A percentile compares a stretch with the other conserved stretches of the same genome.
These are phyloP conservation scores for Xylaria cubensis DNA, from an alignment of 495 filamentous ascomycete genomes.

Conservation along the genomic window DNA sequence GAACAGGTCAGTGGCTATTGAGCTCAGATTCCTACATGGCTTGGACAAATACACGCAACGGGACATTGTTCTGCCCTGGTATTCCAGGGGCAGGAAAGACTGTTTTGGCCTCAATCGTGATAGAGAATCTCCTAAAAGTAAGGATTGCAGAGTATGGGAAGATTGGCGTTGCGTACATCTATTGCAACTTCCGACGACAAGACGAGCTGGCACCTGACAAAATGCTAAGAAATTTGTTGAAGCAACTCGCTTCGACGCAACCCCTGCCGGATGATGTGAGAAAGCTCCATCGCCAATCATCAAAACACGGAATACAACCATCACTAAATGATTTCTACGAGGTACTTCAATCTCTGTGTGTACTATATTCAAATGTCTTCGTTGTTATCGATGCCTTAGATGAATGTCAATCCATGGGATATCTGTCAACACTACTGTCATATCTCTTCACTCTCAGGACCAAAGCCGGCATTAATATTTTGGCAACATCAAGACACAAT, in stretches of 20 bases:
- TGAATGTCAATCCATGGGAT: constrained; percentile 43
- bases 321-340: constrained; percentile 36
- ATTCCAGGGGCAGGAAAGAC: constrained; percentile 48
- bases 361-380: constrained; percentile 38
- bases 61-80: constrained; percentile 53
- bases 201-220: too few relatives aligned
- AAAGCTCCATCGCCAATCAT: constrained; percentile 9
- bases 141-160: too few relatives aligned
- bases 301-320: constrained; percentile 33
- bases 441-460: constrained; percentile 40
- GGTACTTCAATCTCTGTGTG: neutral
- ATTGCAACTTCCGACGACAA: constrained; percentile 41
- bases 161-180: constrained; percentile 50
- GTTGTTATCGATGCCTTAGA: constrained; percentile 58
- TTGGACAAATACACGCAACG: constrained; percentile 38
- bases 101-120: constrained; percentile 39
- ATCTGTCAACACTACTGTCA: constrained; percentile 25
- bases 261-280: too few relatives aligned
- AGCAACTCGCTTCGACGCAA: too few relatives aligned
- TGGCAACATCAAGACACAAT: constrained; percentile 48
- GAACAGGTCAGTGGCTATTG: constrained; percentile 55
- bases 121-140: constrained; percentile 35
- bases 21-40: constrained; percentile 40
- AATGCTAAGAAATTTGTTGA: too few relatives aligned
- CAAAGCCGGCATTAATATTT: constrained; percentile 35